These are phyloP conservation scores for Penicillium concentricum DNA, from an alignment of 2,329 filamentous ascomycete species.

Conservation along the genomic window DNA sequence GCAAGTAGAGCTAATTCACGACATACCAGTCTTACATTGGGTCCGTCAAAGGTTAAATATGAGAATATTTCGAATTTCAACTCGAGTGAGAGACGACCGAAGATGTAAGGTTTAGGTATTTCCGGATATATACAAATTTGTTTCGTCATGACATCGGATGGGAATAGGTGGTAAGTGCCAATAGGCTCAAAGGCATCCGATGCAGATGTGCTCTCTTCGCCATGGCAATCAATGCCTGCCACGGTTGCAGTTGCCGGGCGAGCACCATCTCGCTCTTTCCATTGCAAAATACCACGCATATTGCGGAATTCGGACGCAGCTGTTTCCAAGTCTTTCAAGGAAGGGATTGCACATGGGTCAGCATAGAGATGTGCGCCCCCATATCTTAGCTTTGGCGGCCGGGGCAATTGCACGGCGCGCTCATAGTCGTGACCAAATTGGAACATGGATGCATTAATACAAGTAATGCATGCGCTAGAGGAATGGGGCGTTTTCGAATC, in stretches of 20 bases:
- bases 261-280: neutral
- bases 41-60: neutral
- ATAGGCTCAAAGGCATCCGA: neutral
- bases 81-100: neutral
- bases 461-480: neutral
- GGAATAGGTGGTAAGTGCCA: neutral
- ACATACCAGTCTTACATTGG: neutral
- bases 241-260: neutral
- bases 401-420: neutral
- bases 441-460: neutral
- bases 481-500: too few relatives aligned
- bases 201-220: neutral
- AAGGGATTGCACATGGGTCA: neutral
- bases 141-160: neutral
- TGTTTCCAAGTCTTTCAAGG: too few relatives aligned
- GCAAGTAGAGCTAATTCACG: neutral
- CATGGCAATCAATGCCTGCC: neutral
- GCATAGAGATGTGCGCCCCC: neutral
- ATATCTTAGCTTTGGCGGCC: neutral
- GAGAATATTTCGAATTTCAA: neutral
- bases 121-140: neutral
- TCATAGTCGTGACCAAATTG: neutral
- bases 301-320: neutral
- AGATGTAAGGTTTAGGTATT: neutral
- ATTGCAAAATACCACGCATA: neutral